Conservation (phyloP, 83 land plant species). For the Thuja plicata region DNA sequence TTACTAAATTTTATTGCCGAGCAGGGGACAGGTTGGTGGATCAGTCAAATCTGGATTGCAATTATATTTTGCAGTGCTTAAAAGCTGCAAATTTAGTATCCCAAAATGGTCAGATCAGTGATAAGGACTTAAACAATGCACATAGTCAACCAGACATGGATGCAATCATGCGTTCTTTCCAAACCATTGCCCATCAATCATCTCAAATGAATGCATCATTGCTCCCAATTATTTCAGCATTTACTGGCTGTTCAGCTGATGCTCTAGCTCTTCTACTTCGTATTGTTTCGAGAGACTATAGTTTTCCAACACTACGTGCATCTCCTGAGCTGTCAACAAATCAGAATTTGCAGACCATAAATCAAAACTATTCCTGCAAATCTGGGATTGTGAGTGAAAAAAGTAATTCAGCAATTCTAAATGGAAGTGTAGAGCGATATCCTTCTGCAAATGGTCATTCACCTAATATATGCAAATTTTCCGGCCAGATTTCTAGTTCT, state of each 20-base stretch:
- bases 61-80: neutral
- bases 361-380: neutral
- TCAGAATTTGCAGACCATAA: neutral
- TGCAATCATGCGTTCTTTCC: neutral
- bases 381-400: neutral
- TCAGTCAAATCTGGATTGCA: neutral
- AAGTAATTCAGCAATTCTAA: neutral
- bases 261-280: slow-evolving; percentile 10
- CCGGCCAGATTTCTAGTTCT: slow-evolving; percentile 40
- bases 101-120: neutral
- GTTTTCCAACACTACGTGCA: neutral
- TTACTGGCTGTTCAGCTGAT: slow-evolving; percentile 25
- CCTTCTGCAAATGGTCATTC: slow-evolving; percentile 18
- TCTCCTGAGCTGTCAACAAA: neutral
- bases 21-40: neutral
- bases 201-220: slow-evolving; percentile 49
- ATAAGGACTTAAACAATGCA: neutral
- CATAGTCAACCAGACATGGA: neutral
- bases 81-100: neutral
- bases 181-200: slow-evolving; percentile 20
- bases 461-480: slow-evolving; percentile 21
- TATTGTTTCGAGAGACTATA: neutral
- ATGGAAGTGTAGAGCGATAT: slow-evolving; percentile 18
- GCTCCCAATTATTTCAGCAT: slow-evolving; percentile 47
- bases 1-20: neutral